Evolutionary conservation across 495 filamentous ascomycete genomes (phyloP).

Genomic region (Neurospora pannonica): DNA sequence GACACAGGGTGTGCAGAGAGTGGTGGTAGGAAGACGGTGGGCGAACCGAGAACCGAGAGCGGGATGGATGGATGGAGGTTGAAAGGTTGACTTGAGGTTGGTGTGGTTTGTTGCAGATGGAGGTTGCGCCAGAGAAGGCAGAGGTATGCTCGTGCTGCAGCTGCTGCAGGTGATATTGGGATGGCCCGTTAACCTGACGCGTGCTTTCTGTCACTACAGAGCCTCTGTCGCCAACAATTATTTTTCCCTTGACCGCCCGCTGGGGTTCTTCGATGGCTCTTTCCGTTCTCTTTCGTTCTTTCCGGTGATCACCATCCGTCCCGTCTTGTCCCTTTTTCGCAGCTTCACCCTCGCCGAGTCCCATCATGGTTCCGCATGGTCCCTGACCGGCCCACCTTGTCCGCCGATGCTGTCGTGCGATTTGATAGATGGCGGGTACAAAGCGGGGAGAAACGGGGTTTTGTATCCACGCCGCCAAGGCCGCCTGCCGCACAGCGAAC

Average conservation of each 20-base stretch:
- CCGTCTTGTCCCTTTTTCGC: background rate
- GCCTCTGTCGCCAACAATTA: background rate
- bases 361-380: background rate
- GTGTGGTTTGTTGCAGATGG: background rate
- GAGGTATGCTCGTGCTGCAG: background rate
- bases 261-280: background rate
- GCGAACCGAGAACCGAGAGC: background rate
- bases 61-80: background rate
- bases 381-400: background rate
- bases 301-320: background rate
- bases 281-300: background rate
- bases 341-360: background rate
- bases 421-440: background rate
- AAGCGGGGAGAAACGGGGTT: background rate
- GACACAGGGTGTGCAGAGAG: background rate
- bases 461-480: background rate
- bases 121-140: background rate
- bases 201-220: background rate
- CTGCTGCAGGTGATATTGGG: background rate
- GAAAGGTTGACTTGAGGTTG: background rate
- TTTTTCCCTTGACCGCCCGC: background rate
- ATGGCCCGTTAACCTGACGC: background rate
- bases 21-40: background rate
- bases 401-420: background rate
- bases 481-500: background rate